Evolutionary conservation across 192 early-diverging fungal species (phyloP).

Genomic region (Podila epigama): DNA sequence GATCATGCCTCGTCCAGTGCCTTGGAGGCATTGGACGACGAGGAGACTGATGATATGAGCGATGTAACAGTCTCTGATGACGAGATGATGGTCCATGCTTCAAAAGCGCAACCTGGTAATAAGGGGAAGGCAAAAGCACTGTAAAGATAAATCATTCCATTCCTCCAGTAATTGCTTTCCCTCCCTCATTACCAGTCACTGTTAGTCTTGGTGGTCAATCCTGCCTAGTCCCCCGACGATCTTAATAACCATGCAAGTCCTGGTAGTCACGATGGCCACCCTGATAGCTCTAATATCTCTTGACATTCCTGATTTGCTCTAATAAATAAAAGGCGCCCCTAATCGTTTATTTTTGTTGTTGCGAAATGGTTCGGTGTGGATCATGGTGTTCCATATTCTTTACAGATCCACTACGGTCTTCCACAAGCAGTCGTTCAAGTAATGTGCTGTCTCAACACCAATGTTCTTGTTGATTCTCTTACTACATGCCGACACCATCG

Average conservation of each 20-base stretch:
- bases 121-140: not conserved
- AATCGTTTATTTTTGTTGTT: too few relatives aligned
- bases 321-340: too few relatives aligned
- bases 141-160: not conserved
- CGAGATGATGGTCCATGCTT: not conserved
- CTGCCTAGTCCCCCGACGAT: too few relatives aligned
- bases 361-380: too few relatives aligned
- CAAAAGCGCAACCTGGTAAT: not conserved
- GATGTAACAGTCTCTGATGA: not conserved
- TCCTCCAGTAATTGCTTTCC: not conserved
- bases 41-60: not conserved
- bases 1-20: too few relatives aligned
- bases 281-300: too few relatives aligned
- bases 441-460: constrained; percentile 89
- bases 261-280: too few relatives aligned
- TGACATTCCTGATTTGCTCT: too few relatives aligned
- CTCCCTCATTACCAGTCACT: not conserved
- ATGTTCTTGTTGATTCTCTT: constrained; percentile 87
- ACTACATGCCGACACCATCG: constrained; percentile 49
- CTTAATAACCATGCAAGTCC: too few relatives aligned
- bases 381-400: not conserved
- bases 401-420: constrained; percentile 56
- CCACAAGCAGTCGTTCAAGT: constrained; percentile 86
- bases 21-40: too few relatives aligned
- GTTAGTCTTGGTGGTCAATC: too few relatives aligned